phyloP scores from a whole-genome alignment of 345 rosid species.

The Turritis glabra region DNA sequence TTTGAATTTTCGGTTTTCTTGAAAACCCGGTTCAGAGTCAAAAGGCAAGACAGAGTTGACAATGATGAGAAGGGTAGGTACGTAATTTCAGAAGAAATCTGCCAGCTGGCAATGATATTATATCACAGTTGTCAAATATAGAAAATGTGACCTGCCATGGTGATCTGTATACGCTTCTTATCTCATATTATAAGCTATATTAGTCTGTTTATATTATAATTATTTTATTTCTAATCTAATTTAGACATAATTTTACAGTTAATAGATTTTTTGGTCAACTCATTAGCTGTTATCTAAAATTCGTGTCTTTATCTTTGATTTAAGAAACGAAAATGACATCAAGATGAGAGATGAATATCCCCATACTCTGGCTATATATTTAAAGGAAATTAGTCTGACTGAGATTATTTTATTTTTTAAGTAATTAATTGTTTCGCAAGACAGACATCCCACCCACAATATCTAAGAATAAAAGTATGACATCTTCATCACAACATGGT shows the following conservation, averaged over 20 bases:
- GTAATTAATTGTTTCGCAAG: not conserved
- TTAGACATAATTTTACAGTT: not conserved
- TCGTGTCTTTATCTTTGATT: not conserved
- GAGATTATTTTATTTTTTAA: not conserved
- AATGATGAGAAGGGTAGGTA: slow-evolving; percentile 10
- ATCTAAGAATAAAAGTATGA: not conserved
- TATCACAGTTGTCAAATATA: slow-evolving; percentile 31
- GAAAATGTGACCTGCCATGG: not conserved
- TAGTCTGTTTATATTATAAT: not conserved
- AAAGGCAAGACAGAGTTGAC: not conserved
- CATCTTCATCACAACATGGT: slow-evolving; percentile 30
- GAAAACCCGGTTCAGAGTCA: not conserved
- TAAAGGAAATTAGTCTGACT: not conserved
- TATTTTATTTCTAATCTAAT: not conserved
- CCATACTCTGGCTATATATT: not conserved
- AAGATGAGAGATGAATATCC: not conserved
- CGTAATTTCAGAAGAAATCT: not conserved
- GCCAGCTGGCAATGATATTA: slow-evolving; percentile 21
- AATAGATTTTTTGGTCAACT: not conserved
- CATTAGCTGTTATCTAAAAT: not conserved
- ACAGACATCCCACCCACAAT: slow-evolving; percentile 34
- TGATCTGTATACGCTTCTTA: slow-evolving; percentile 19
- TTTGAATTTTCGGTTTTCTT: not conserved
- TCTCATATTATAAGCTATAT: slow-evolving; percentile 14
- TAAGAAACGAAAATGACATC: not conserved